Evolutionary conservation across 2,329 filamentous ascomycete genomes (phyloP), one percentile per base, ranked within the genome.

Genomic region (Nemania diffusa): DNA sequence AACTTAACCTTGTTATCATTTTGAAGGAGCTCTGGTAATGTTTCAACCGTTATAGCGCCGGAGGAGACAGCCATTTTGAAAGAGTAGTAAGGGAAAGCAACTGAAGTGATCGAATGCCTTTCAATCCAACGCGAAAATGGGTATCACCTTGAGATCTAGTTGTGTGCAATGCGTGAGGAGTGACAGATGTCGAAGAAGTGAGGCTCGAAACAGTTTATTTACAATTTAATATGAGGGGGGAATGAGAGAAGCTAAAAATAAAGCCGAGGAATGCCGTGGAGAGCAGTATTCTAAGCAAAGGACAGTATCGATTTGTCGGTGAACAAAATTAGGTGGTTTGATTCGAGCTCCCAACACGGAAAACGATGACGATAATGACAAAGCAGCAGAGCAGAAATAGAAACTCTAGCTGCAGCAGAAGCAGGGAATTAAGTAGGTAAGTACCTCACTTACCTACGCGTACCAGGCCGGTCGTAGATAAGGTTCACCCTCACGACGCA

Each of bases 1-100:
- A 95, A 84, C 78, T 94, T 94, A 78, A 94, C 90, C 72, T 89
- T 90, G 67, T 81, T 85, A 75, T 94, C 91, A 77, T 90, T 73
- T 72, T 87, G 81, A 65, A 92, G 86, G 40, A 92, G 79, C 67
- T 87, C 79, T 11, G 87, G 84, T 55, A 93, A 82, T 68, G 86
- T 84, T 62, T 89, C 85, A 65, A 84, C 75, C 52, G 88, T 91
- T 67, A 90, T 79, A 64, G 68, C 60, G 42, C 80, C 75, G 46
- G 71, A 57, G 15, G 70, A 56, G 60, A 71, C 20, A 46, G 70
- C 46, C 77, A 78, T 78, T 8, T 46, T 69, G 65, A 55, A 37
- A 52, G 48, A 34, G 27, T 17, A 52, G 22, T 5, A n/a, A 56
- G n/a, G 40, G 6, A 13, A 11, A 57, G 42, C n/a, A 32, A 40